Conservation (phyloP, 306 rosid species). For the Mimosa pudica region DNA sequence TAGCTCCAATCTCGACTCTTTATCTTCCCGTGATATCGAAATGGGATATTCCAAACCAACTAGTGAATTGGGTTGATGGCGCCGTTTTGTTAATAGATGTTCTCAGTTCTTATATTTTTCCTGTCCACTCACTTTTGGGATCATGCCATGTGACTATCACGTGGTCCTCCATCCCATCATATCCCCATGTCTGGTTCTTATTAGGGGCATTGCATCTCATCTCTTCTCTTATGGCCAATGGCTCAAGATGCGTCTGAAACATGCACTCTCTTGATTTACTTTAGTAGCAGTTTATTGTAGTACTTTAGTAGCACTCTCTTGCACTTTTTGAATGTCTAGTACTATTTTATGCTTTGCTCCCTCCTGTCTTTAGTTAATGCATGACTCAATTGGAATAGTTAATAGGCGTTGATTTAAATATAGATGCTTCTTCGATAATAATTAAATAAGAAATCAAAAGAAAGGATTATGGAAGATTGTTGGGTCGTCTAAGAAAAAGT, state of each 20-base stretch:
- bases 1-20: background rate
- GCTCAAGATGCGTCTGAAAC: background rate
- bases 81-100: background rate
- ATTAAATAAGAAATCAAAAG: too few relatives aligned
- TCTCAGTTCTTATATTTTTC: background rate
- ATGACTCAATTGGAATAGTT: too few relatives aligned
- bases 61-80: constrained; percentile 18
- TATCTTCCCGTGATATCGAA: constrained; percentile 17
- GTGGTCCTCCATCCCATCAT: background rate
- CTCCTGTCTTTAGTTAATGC: too few relatives aligned
- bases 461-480: too few relatives aligned
- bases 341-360: background rate
- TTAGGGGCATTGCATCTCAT: background rate
- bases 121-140: background rate
- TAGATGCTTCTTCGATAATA: too few relatives aligned
- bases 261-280: background rate
- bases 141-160: constrained; percentile 30
- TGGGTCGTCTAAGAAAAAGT: too few relatives aligned
- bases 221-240: background rate
- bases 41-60: background rate
- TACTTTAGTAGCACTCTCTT: too few relatives aligned
- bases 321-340: background rate
- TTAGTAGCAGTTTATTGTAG: background rate
- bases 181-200: background rate
- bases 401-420: too few relatives aligned